Base-by-base conservation (phyloP, 495 filamentous ascomycete genomes). In the Arthonia radiata region DNA sequence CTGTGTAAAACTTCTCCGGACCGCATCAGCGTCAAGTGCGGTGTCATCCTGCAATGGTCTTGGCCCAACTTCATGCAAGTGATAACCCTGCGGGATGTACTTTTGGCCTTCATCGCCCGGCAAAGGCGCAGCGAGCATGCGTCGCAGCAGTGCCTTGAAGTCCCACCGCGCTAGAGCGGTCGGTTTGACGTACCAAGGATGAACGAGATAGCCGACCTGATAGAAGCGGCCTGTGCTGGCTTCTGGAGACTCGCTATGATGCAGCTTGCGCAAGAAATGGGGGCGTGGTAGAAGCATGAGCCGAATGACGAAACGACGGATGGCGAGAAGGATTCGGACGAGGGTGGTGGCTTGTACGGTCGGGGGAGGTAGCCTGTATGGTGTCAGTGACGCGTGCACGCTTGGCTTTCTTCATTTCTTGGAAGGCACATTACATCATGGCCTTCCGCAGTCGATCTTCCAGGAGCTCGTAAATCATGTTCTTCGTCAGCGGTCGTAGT, bases 381-480 rank as follows among this genome's bases (percentile, higher is more conserved):
- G n/a, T n/a, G n/a, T n/a, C n/a, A n/a, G n/a, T n/a, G n/a, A n/a
- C n/a, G n/a, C n/a, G n/a, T n/a, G n/a, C n/a, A n/a, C n/a, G n/a
- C n/a, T n/a, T n/a, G n/a, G n/a, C n/a, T n/a, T n/a, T n/a, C n/a
- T n/a, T n/a, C n/a, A n/a, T n/a, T n/a, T n/a, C n/a, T n/a, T n/a
- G n/a, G n/a, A n/a, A n/a, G n/a, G n/a, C n/a, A n/a, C n/a, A n/a
- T 47, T 44, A 71, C 65, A 63, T 38, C 61, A 77, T 75, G 3
- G 69, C 66, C 23, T 46, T 57, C 6, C 71, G 47, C 26, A 73
- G 40, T 11, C 67, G 52, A 16, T 64, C 59, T 29, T 69, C 67
- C 60, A 75, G 66, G 31, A 75, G 46, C 18, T 56, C 59, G 14
- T 51, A 54, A 3, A 71, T 55, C 18, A 61, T 42, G 15, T 67